phyloP scores from a whole-genome alignment of 176 grass and related monocot genomes.

The Avena insularis region DNA sequence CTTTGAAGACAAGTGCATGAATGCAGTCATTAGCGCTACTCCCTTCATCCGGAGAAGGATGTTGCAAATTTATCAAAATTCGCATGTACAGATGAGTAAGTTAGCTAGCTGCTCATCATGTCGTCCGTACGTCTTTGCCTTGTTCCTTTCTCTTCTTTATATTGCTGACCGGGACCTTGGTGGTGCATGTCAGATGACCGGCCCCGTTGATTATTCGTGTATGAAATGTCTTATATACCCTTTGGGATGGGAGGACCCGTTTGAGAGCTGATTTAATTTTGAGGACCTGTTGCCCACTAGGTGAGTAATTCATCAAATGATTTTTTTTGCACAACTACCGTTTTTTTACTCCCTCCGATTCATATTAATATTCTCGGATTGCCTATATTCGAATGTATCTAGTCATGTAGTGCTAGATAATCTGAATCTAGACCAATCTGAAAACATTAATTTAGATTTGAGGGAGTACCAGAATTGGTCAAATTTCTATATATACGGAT shows the following conservation, averaged over 20 bases:
- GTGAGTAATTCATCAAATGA: not conserved
- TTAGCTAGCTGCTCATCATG: constrained; percentile 47
- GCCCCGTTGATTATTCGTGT: not conserved
- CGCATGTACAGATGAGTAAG: not conserved
- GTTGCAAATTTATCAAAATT: too few species aligned
- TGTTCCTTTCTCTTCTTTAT: constrained; percentile 60
- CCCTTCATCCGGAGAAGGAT: too few species aligned
- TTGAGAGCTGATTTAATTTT: not conserved
- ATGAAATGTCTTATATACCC: constrained; percentile 1
- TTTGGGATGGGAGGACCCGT: not conserved
- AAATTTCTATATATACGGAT: not conserved
- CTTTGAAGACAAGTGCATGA: too few species aligned
- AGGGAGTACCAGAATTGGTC: not conserved
- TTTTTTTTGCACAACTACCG: not conserved
- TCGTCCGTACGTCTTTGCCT: constrained; percentile 19
- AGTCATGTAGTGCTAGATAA: too few species aligned
- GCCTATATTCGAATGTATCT: too few species aligned
- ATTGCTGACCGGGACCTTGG: constrained; percentile 28
- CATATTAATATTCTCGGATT: too few species aligned
- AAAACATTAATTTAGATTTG: too few species aligned
- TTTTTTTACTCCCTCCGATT: not conserved
- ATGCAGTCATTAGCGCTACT: too few species aligned
- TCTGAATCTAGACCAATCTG: too few species aligned
- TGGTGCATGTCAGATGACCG: constrained; percentile 32
- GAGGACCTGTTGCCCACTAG: not conserved